phyloP scores from a whole-genome alignment of 2,329 filamentous ascomycete species.

The Diaporthe nobilis region DNA sequence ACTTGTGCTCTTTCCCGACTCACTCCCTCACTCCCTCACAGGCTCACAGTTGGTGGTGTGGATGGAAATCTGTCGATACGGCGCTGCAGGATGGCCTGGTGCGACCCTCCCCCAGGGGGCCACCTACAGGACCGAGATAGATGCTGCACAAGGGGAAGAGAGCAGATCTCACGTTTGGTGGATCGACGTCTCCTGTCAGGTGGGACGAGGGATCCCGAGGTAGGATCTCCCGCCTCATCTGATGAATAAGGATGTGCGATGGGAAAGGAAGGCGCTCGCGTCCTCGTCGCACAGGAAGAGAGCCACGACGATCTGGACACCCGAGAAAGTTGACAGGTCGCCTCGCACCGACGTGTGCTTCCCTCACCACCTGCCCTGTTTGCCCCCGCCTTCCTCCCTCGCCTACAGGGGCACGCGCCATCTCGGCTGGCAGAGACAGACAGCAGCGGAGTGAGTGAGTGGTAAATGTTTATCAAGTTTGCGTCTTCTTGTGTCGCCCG shows the following conservation, averaged over 20 bases:
- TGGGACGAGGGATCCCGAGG: conserved; percentile 23
- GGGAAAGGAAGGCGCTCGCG: conserved; percentile 17
- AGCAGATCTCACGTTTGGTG: conserved; percentile 34
- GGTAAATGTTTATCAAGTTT: conserved; percentile 13
- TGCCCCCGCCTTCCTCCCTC: neutral
- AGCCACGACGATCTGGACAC: conserved; percentile 23
- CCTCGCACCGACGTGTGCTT: conserved; percentile 21
- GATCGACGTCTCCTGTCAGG: conserved; percentile 6
- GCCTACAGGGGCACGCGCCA: neutral
- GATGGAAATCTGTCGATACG: conserved; percentile 1
- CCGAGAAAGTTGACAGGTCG: conserved; percentile 32
- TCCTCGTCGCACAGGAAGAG: conserved; percentile 11
- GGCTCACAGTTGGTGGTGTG: neutral
- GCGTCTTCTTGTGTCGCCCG: conserved; percentile 22
- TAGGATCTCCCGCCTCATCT: conserved; percentile 22
- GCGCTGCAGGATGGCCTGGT: conserved; percentile 19
- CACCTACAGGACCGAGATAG: conserved; percentile 3
- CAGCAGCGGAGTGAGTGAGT: neutral
- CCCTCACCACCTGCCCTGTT: neutral
- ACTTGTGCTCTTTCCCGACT: conserved; percentile 2
- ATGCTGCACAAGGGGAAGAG: conserved; percentile 10
- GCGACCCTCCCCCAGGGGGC: neutral
- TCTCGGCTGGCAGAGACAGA: conserved; percentile 18
- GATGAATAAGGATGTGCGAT: conserved; percentile 20
- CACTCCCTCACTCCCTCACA: neutral